These are phyloP conservation scores for Berberis thunbergii DNA, from an alignment of 164 flowering plant genomes.

Conservation along the genomic window DNA sequence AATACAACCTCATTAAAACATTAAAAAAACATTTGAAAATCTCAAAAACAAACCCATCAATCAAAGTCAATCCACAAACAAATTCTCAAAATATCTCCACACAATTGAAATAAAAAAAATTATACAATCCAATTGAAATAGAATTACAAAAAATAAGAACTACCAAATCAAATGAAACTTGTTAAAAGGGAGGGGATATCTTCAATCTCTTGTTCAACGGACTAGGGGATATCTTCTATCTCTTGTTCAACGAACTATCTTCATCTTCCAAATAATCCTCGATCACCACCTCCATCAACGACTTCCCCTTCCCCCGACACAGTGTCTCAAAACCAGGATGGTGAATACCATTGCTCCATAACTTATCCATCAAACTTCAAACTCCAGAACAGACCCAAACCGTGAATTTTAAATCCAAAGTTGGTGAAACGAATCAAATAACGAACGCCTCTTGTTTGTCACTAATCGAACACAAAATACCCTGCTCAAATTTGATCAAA, in stretches of 20 bases:
- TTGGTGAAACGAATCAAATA: no score
- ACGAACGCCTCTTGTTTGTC: no score
- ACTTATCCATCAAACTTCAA: no score
- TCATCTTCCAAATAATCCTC: constrained; percentile 49
- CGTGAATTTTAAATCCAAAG: no score
- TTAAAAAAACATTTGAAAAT: no score
- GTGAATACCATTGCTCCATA: no score
- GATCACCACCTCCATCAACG: constrained; percentile 9
- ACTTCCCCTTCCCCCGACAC: no score
- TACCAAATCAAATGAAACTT: constrained; percentile 25
- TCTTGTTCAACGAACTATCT: constrained; percentile 39
- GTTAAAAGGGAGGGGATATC: constrained; percentile 17
- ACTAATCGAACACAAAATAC: no score
- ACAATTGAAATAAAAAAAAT: background rate
- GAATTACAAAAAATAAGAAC: no score
- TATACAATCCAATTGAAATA: background rate
- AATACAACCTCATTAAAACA: background rate
- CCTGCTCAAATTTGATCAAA: no score
- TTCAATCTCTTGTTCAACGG: constrained; percentile 43
- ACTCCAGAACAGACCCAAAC: no score
- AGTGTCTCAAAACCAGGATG: no score
- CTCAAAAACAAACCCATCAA: background rate
- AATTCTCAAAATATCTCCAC: background rate
- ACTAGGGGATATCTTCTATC: constrained; percentile 20
- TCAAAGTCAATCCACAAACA: background rate